These are phyloP conservation scores for Oldenlandia corymbosa DNA, from an alignment of 257 asterid species.

Conservation along the genomic window DNA sequence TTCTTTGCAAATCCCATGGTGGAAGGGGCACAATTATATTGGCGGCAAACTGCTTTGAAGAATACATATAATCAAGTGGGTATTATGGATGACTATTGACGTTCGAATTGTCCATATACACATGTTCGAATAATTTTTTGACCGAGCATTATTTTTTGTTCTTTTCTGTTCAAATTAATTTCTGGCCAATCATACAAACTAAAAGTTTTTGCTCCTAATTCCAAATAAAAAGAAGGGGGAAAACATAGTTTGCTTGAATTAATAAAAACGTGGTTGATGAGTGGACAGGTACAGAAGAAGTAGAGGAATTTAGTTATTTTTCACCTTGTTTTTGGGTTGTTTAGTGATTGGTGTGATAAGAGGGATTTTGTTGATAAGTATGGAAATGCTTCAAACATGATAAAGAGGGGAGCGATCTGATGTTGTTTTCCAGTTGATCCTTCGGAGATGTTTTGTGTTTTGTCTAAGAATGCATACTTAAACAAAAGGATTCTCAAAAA, in stretches of 20 bases:
- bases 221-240: neutral
- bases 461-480: too few relatives aligned
- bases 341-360: neutral
- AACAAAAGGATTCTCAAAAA: too few relatives aligned
- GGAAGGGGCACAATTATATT: too few relatives aligned
- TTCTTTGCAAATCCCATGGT: too few relatives aligned
- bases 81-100: too few relatives aligned
- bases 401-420: too few relatives aligned
- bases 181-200: neutral
- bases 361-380: neutral
- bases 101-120: too few relatives aligned
- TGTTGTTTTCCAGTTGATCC: too few relatives aligned
- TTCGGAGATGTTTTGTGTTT: too few relatives aligned
- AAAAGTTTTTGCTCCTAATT: constrained; percentile 3
- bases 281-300: neutral
- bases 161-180: neutral
- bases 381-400: neutral
- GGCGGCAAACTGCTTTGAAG: too few relatives aligned
- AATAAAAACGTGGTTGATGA: neutral
- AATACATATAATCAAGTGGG: too few relatives aligned
- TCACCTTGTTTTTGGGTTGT: constrained; percentile 4
- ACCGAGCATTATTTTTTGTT: neutral
- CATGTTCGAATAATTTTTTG: too few relatives aligned
- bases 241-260: neutral
- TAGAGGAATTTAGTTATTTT: neutral